phyloP scores from a whole-genome alignment of 2,329 filamentous ascomycete species.

The Acephala macrosclerotiorum region DNA sequence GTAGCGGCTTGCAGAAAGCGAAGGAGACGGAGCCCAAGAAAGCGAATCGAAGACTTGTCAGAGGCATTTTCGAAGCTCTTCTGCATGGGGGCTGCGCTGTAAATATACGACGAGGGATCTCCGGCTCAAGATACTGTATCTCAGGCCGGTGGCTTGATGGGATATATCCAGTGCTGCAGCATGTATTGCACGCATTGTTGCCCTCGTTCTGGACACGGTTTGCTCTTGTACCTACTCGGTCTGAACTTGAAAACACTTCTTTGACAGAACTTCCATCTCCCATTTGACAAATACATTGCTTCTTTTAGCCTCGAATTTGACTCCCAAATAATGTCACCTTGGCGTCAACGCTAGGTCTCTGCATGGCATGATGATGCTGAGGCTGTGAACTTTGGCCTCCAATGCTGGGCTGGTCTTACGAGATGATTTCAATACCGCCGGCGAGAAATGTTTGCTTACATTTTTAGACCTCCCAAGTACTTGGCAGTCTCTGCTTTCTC shows the following conservation, averaged over 20 bases:
- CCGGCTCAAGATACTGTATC: not conserved
- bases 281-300: not conserved
- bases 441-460: not conserved
- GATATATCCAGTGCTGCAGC: not conserved
- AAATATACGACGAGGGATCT: not conserved
- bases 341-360: constrained; percentile 1
- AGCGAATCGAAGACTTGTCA: not conserved
- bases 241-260: not conserved
- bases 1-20: not conserved
- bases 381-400: constrained; percentile 6
- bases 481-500: not conserved
- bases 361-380: constrained; percentile 9
- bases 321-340: constrained; percentile 1
- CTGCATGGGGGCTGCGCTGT: not conserved
- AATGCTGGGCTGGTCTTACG: not conserved
- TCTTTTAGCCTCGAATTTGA: not conserved
- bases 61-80: not conserved
- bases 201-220: not conserved
- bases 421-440: not conserved
- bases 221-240: not conserved
- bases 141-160: not conserved
- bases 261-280: no score
- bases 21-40: not conserved
- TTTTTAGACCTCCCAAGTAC: not conserved
- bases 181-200: no score